These are phyloP conservation scores for Herpotrichia juniperi DNA, from an alignment of 2,329 filamentous ascomycete genomes.

Conservation along the genomic window DNA sequence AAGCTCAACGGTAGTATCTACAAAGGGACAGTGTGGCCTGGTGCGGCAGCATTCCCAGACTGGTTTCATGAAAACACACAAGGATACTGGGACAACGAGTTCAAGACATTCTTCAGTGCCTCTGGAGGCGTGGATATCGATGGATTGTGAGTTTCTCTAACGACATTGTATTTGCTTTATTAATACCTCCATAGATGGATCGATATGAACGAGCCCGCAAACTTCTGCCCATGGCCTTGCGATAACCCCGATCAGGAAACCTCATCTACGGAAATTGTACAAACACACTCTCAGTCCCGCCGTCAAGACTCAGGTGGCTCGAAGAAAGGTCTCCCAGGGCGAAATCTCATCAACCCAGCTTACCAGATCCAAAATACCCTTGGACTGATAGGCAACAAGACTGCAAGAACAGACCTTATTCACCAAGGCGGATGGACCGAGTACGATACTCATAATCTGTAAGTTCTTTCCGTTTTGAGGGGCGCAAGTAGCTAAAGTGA, in stretches of 20 bases:
- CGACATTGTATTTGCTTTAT: slow-evolving; percentile 28
- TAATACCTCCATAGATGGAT: slow-evolving; percentile 52
- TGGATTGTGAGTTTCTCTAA: slow-evolving; percentile 54
- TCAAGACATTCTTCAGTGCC: slow-evolving; percentile 68
- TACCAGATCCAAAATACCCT: slow-evolving; percentile 69
- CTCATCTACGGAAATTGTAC: slow-evolving; percentile 51
- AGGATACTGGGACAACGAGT: slow-evolving; percentile 72
- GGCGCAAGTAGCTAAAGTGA: background rate
- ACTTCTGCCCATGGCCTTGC: slow-evolving; percentile 55
- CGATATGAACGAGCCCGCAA: slow-evolving; percentile 39
- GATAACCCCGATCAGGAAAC: slow-evolving; percentile 36
- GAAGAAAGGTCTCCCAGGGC: slow-evolving; percentile 63
- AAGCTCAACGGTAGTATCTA: slow-evolving; percentile 62
- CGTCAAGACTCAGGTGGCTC: slow-evolving; percentile 38
- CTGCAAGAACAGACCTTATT: slow-evolving; percentile 70
- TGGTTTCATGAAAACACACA: slow-evolving; percentile 73
- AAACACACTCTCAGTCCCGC: background rate
- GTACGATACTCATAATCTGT: slow-evolving; percentile 79
- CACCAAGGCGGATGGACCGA: slow-evolving; percentile 70
- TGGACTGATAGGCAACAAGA: slow-evolving; percentile 50
- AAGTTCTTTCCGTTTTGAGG: slow-evolving; percentile 60
- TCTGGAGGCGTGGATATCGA: slow-evolving; percentile 74
- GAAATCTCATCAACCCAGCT: slow-evolving; percentile 67
- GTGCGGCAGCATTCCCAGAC: slow-evolving; percentile 73
- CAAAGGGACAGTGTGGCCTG: slow-evolving; percentile 76